Evolutionary conservation across 2,329 filamentous ascomycete genomes (phyloP), one percentile per base, ranked within the genome.

Genomic region (Nothopassalora personata): DNA sequence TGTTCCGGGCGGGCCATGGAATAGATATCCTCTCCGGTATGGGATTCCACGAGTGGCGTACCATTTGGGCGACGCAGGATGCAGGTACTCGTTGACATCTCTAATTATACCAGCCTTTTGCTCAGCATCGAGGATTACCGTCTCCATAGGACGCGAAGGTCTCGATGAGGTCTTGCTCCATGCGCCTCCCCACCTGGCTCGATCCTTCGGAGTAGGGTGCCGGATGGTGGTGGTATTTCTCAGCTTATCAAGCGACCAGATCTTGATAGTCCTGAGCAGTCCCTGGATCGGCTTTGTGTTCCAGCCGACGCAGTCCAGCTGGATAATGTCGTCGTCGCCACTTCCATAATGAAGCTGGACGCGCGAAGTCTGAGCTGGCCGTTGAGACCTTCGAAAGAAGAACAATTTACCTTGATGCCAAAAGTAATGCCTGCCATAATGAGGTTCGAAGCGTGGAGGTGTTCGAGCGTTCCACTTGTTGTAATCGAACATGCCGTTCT

Each of bases 31-130:
- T 4, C 91, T 82, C 13, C 91, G 83, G 71, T 95, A 95, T 0
- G 91, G 91, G 31, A 96, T 93, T 0, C 91, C 91, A 6, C 90
- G 82, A 65, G 90, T 88, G 0, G 86, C 81, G 70, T 96, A 96
- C 90, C 90, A 96, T n/a, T 85, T 80, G 1, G 85, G 83, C 0
- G 85, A 89, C 0, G 80, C 76, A 0, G 89, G 88, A 56, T 90
- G 84, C 0, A 94, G 78, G 63, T 90, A 93, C 66, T 91, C 88
- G 64, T 89, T 89, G 67, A 93, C 86, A 66, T 94, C 39, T 28
- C 77, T 76, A 9, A 92, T 74, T 3, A 93, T 79, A 33, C 80
- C 78, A 1, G 80, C 76, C 73, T 92, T 93, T 68, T 89, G 82
- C 49, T 79, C 72, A 8, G 80, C 76, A 62, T 90, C 87, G 4